These are phyloP conservation scores for Magnusiomyces fungicola DNA, from an alignment of 1,139 yeast genomes.

Conservation along the genomic window DNA sequence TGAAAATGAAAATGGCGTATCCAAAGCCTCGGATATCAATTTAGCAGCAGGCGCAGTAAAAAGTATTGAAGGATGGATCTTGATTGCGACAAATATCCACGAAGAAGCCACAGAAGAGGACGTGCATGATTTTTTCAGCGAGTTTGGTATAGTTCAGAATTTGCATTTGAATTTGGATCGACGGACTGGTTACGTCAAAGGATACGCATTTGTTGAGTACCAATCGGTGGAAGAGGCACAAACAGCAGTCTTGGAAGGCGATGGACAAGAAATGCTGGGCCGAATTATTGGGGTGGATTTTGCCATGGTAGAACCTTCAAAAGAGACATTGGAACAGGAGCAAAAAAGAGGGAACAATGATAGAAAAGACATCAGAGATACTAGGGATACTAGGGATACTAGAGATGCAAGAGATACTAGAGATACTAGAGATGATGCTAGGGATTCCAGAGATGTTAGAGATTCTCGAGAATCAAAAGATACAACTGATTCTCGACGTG, in stretches of 20 bases:
- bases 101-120: constrained; percentile 44
- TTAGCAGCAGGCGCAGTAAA: neutral
- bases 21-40: no score
- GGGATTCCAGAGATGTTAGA: neutral
- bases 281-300: constrained; percentile 32
- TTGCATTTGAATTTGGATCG: constrained; percentile 39
- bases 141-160: constrained; percentile 36
- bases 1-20: no score
- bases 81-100: constrained; percentile 37
- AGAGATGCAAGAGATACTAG: neutral
- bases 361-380: neutral
- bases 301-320: constrained; percentile 21
- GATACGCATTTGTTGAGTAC: constrained; percentile 40
- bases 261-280: constrained; percentile 34
- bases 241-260: constrained; percentile 30
- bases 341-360: neutral
- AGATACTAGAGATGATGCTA: no score
- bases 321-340: neutral
- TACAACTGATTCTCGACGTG: neutral
- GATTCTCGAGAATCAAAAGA: neutral
- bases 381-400: neutral
- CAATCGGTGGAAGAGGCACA: constrained; percentile 32
- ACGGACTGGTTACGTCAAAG: constrained; percentile 40
- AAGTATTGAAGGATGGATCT: constrained; percentile 38
- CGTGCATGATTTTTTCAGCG: constrained; percentile 37